Percentiles rank a stretch among this genome's conserved stretches.
Evolutionary conservation across 2,329 filamentous ascomycete genomes (phyloP).

Genomic region (Alternaria conjuncta): DNA sequence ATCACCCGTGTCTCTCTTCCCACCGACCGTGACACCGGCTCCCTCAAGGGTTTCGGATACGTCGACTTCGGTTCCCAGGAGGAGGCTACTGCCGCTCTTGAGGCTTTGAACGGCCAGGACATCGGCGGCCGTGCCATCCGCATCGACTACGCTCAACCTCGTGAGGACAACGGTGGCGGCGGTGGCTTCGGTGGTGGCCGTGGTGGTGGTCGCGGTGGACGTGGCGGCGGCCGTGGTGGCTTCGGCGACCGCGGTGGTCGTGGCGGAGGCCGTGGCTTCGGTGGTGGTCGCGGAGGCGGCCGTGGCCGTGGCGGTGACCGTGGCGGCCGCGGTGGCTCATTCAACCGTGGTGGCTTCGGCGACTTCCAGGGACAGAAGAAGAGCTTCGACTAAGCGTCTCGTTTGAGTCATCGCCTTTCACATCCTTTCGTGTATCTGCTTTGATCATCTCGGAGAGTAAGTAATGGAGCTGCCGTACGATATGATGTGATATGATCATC

Average conservation of each 20-base stretch:
- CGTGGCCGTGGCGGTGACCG: constrained; percentile 49
- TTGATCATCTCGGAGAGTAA: constrained; percentile 33
- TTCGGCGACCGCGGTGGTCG: constrained; percentile 59
- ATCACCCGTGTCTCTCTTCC: constrained; percentile 85
- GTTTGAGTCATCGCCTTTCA: constrained; percentile 1
- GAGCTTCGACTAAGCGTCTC: constrained; percentile 60
- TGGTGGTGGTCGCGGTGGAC: constrained; percentile 51
- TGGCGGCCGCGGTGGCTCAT: constrained; percentile 56
- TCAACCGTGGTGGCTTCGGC: constrained; percentile 64
- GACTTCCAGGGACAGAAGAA: constrained; percentile 82
- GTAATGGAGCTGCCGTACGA: constrained; percentile 28
- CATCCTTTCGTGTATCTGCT: constrained; percentile 21
- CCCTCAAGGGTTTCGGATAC: constrained; percentile 92
- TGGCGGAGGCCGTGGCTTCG: constrained; percentile 53
- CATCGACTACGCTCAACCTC: constrained; percentile 79
- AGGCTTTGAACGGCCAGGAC: constrained; percentile 72
- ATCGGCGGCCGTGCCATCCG: constrained; percentile 77
- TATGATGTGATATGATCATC: constrained; percentile 21
- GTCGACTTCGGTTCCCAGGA: constrained; percentile 82
- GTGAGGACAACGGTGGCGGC: constrained; percentile 65
- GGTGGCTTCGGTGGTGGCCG: constrained; percentile 60
- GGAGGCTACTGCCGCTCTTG: constrained; percentile 78
- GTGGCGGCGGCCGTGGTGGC: constrained; percentile 56
- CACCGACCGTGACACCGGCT: constrained; percentile 83
- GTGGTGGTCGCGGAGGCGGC: constrained; percentile 57